These are phyloP conservation scores for Apiosordaria backusii DNA, from an alignment of 495 filamentous ascomycete species.

Conservation along the genomic window DNA sequence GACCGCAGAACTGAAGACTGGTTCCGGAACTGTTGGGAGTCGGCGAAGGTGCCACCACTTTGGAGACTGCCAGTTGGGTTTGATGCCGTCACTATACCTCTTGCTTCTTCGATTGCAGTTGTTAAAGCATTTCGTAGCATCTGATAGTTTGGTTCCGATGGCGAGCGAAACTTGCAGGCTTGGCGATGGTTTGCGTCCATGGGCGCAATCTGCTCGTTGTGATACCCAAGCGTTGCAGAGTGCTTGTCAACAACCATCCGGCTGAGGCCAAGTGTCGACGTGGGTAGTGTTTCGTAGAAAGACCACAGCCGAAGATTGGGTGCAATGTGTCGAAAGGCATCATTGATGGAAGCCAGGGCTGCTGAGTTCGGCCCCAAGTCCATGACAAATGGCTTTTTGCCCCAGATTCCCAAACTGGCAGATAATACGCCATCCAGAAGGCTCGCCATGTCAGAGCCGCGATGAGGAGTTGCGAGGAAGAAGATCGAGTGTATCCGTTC, in stretches of 20 bases:
- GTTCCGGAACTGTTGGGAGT: too few species aligned
- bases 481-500: constrained; percentile 42
- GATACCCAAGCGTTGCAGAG: constrained; percentile 33
- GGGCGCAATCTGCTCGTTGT: constrained; percentile 26
- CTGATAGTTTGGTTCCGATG: constrained; percentile 29
- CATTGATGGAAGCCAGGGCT: constrained; percentile 23
- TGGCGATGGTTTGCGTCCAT: constrained; percentile 38
- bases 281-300: constrained; percentile 33
- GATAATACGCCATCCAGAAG: constrained; percentile 39
- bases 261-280: constrained; percentile 13
- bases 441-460: constrained; percentile 46
- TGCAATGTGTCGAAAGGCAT: constrained; percentile 31
- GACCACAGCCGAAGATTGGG: constrained; percentile 27
- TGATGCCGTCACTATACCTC: too few species aligned
- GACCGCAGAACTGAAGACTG: too few species aligned
- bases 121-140: constrained; percentile 31
- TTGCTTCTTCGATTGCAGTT: constrained; percentile 27
- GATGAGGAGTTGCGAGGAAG: constrained; percentile 53
- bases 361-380: constrained; percentile 26
- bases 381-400: constrained; percentile 23
- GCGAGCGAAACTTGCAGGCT: constrained; percentile 34
- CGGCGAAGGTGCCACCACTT: too few species aligned
- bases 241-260: constrained; percentile 31
- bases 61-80: too few species aligned
- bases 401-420: constrained; percentile 15